Base-by-base conservation (phyloP, 164 flowering plant species). In the Buxus sempervirens region DNA sequence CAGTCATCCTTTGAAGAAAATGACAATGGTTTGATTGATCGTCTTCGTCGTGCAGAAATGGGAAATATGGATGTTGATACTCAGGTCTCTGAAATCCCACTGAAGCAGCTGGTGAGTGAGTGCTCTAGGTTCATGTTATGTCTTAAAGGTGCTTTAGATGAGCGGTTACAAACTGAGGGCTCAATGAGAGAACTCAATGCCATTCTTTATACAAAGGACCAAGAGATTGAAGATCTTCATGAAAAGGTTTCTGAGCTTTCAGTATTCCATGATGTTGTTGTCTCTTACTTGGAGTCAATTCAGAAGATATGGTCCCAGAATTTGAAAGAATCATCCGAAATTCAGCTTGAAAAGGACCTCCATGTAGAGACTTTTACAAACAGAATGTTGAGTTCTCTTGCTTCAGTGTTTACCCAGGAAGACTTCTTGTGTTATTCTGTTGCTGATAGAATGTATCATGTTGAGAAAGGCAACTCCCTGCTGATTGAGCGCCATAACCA, bases 161-260 rank as follows among this genome's bases (percentile, higher is more conserved):
- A 80, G 60, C 76, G 77, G 19, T 38, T 69, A 48, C 80, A 77
- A 70, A 72, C 68, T 51, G 90, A 83, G 65, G 77, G 75, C 60
- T 69, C 78, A 28, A 65, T 87, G 25, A 81, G 79, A 68, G 90
- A 90, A 66, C 88, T 90, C 9, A 74, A 79, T 38, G 78, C 79
- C 2, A 54, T 73, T 49, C 67, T 88, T 36, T 65, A 55, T 72
- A 58, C 36, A 48, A 86, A 88, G 72, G 87, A 88, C 72, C 80
- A 78, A 53, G 91, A 87, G 74, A 81, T 90, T 76, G 85, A 82
- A 58, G 84, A 82, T 67, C 92, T 90, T 18, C 71, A 65, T 75
- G 72, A 78, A 18, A 86, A 80, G 73, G 75, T 84, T 55, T 48
- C 72, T 60, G 91, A 83, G 38, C 70, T 84, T 38, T 77, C 85